Percentiles rank a stretch among this genome's conserved stretches.
These are phyloP conservation scores for Kurtzmaniella quercitrusa DNA, from an alignment of 1,139 yeast genomes.

Conservation along the genomic window DNA sequence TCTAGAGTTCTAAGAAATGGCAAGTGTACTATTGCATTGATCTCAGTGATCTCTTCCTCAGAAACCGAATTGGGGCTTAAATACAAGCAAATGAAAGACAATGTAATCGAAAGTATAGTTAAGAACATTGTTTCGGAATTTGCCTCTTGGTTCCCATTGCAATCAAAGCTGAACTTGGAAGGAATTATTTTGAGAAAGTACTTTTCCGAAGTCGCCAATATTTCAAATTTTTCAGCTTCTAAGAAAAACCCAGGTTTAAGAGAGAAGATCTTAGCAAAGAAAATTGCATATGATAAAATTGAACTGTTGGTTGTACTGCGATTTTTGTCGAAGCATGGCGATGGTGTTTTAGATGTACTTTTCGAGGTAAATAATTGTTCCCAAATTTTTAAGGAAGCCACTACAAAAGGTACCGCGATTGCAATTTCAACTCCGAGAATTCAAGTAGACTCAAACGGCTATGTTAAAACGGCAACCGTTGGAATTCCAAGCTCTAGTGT, in stretches of 20 bases:
- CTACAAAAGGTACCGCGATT: constrained; percentile 54
- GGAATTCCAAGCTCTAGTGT: constrained; percentile 59
- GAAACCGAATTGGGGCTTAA: not conserved
- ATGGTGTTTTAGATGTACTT: constrained; percentile 65
- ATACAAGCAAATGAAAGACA: not conserved
- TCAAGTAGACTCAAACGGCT: constrained; percentile 45
- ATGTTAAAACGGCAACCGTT: constrained; percentile 51
- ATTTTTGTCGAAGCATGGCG: constrained; percentile 64
- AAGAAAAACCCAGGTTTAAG: not conserved
- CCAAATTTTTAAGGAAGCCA: not conserved
- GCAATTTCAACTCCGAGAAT: constrained; percentile 39
- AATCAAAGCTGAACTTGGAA: not conserved
- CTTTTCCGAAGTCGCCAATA: not conserved
- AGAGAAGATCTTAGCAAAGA: constrained; percentile 1
- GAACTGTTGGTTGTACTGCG: constrained; percentile 19
- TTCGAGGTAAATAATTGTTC: constrained; percentile 22
- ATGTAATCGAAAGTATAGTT: not conserved
- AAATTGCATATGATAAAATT: constrained; percentile 4
- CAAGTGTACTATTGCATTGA: constrained; percentile 47
- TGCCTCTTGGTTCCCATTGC: not conserved
- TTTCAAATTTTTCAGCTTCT: not conserved
- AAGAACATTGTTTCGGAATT: not conserved
- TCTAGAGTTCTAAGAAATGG: constrained; percentile 64
- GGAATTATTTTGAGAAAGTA: not conserved
- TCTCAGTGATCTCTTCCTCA: not conserved